Conservation (phyloP, 352 stramenopile genomes). For the Chrysophaeum taylorii region DNA sequence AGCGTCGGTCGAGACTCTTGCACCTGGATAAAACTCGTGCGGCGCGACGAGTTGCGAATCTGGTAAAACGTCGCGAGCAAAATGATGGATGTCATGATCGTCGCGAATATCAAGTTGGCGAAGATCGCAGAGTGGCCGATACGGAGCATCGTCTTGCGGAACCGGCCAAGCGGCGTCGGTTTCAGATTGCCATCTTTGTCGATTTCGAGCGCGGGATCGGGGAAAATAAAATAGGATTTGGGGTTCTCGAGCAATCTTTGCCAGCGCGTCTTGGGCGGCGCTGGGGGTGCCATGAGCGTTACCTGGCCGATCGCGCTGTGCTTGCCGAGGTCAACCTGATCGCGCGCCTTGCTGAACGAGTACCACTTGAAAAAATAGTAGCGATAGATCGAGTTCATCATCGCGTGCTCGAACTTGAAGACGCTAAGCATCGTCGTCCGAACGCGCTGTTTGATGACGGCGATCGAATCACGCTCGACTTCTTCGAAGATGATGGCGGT, state of each 20-base stretch:
- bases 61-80: neutral
- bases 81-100: constrained; percentile 8
- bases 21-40: neutral
- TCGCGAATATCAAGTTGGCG: neutral
- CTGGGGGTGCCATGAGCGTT: neutral
- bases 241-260: neutral
- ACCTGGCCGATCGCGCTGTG: neutral
- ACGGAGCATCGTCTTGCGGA: neutral
- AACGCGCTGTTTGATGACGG: neutral
- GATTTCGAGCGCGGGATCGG: too few species aligned
- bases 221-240: neutral
- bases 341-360: neutral
- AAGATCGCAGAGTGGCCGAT: neutral
- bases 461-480: constrained; percentile 47
- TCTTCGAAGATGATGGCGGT: constrained; percentile 77
- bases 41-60: neutral
- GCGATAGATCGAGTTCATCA: neutral
- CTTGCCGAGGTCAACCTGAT: neutral
- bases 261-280: neutral
- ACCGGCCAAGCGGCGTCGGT: neutral
- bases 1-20: neutral
- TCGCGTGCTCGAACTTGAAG: neutral
- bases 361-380: neutral
- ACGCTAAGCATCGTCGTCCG: constrained; percentile 3
- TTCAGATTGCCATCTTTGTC: too few species aligned